Evolutionary conservation across 805 yeast genomes (phyloP).

Genomic region (Starmerella lactis-condensi): DNA sequence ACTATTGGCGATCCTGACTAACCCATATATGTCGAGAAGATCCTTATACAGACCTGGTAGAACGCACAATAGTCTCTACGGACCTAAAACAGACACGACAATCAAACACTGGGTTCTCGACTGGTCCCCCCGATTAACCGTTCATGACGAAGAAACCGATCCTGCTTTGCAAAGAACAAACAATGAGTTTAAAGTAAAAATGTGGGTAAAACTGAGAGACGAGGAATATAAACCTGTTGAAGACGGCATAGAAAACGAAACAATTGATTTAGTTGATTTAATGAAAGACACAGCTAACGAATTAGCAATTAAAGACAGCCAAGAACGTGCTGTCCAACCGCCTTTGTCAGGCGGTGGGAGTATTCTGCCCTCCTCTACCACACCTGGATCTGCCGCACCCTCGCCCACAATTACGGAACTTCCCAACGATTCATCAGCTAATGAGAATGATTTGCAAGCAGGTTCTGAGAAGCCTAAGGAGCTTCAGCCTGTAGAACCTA

Average conservation of each 20-base stretch:
- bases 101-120: conserved; percentile 14
- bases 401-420: too few relatives aligned
- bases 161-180: conserved; percentile 23
- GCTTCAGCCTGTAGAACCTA: too few relatives aligned
- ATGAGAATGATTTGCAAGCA: too few relatives aligned
- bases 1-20: neutral
- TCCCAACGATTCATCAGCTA: too few relatives aligned
- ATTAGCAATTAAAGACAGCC: too few relatives aligned
- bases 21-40: conserved; percentile 14
- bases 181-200: conserved; percentile 11
- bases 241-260: conserved; percentile 29
- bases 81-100: conserved; percentile 15
- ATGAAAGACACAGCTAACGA: too few relatives aligned
- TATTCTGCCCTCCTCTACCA: too few relatives aligned
- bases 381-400: too few relatives aligned
- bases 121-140: conserved; percentile 9
- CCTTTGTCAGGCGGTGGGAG: too few relatives aligned
- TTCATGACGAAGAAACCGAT: conserved; percentile 16
- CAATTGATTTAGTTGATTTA: conserved; percentile 31
- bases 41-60: conserved; percentile 13
- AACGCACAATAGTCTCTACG: conserved; percentile 15
- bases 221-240: conserved; percentile 15
- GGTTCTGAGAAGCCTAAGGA: too few relatives aligned
- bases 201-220: conserved; percentile 13
- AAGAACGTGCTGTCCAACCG: too few relatives aligned